These are phyloP conservation scores for Schizophyllum amplum DNA, from an alignment of 1,284 basidiomycete genomes.

Conservation along the genomic window DNA sequence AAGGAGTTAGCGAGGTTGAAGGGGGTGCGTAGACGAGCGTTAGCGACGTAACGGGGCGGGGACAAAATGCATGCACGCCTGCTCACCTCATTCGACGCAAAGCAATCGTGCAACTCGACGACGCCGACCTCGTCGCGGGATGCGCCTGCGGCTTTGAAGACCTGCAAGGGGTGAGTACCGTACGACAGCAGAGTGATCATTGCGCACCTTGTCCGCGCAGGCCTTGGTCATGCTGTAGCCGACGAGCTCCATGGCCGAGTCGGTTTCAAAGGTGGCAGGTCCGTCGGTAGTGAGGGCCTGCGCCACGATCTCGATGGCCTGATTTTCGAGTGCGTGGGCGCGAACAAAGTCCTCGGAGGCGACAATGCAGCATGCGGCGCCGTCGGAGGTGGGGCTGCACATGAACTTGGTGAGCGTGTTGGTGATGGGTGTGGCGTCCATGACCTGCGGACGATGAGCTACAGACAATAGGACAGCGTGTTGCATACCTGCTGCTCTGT, in stretches of 20 bases:
- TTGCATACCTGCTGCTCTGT: constrained; percentile 61
- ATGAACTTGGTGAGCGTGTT: constrained; percentile 77
- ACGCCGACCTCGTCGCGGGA: constrained; percentile 76
- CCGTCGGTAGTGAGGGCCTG: constrained; percentile 61
- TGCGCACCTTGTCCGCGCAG: constrained; percentile 66
- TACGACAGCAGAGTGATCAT: constrained; percentile 52
- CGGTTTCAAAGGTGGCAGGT: constrained; percentile 49
- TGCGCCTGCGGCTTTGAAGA: constrained; percentile 33
- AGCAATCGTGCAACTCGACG: constrained; percentile 83
- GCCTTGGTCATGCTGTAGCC: constrained; percentile 70
- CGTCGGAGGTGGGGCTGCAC: constrained; percentile 83
- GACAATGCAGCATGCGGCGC: constrained; percentile 69
- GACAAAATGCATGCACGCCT: no score
- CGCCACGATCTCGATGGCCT: constrained; percentile 76
- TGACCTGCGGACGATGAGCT: no score
- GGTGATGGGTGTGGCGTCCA: constrained; percentile 42
- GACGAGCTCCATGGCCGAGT: constrained; percentile 67
- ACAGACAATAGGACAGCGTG: constrained; percentile 21
- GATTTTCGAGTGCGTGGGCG: constrained; percentile 69
- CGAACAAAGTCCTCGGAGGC: constrained; percentile 75
- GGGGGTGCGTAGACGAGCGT: neutral
- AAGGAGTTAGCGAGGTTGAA: neutral
- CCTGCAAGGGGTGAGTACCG: no score
- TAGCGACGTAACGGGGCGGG: neutral
- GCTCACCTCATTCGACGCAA: constrained; percentile 66